Percentiles rank a stretch among this genome's conserved stretches.
phyloP scores from a whole-genome alignment of 441 rosid genomes.

The Syzygium malaccense region DNA sequence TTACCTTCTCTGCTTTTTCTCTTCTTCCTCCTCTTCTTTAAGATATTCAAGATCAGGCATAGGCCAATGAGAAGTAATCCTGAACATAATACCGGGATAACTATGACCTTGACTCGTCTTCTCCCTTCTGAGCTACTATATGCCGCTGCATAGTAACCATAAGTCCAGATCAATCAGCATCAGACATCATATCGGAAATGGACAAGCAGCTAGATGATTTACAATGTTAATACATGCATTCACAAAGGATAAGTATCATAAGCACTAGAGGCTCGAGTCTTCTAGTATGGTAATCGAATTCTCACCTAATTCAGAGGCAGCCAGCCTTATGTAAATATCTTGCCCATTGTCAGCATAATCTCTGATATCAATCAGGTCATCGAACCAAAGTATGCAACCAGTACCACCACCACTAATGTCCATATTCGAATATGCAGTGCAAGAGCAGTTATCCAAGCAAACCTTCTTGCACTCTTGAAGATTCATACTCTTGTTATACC shows the following conservation, averaged over 20 bases:
- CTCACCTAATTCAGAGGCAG: constrained; percentile 1
- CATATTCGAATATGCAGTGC: background rate
- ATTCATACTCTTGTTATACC: constrained; percentile 6
- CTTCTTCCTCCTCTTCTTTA: constrained; percentile 9
- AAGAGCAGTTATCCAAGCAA: background rate
- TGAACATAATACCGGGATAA: background rate
- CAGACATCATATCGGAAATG: background rate
- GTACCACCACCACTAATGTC: constrained; percentile 9
- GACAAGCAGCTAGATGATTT: background rate
- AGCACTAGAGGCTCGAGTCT: background rate
- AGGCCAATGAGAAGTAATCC: background rate
- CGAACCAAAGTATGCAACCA: constrained; percentile 27
- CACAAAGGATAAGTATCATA: background rate
- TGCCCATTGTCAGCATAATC: constrained; percentile 4
- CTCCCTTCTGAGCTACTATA: background rate
- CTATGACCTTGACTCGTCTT: background rate
- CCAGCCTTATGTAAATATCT: constrained; percentile 7
- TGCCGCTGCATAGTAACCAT: background rate
- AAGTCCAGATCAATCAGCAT: background rate
- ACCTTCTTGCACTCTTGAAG: constrained; percentile 15
- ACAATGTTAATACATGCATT: background rate
- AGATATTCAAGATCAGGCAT: background rate
- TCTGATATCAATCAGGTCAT: constrained; percentile 16
- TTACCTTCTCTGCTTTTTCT: background rate
- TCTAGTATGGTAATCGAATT: background rate